These are phyloP conservation scores for Starmera amethionina DNA, from an alignment of 805 yeast genomes.

Conservation along the genomic window DNA sequence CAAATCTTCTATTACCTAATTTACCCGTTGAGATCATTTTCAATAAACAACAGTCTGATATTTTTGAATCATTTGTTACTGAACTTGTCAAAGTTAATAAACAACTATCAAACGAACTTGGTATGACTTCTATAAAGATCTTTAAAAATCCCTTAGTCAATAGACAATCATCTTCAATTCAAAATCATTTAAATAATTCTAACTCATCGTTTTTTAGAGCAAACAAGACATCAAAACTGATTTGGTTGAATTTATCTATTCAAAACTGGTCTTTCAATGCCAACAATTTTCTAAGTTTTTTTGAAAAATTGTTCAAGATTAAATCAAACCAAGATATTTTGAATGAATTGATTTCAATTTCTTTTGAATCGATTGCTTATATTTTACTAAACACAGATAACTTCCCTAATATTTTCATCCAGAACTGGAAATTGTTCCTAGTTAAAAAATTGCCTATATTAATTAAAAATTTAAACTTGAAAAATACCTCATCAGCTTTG, in stretches of 20 bases:
- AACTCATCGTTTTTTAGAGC: conserved; percentile 12
- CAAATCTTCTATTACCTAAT: conserved; percentile 5
- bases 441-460: conserved; percentile 37
- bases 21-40: conserved; percentile 4
- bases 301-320: conserved; percentile 23
- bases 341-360: conserved; percentile 31
- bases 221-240: conserved; percentile 14
- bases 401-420: conserved; percentile 20
- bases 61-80: conserved; percentile 1
- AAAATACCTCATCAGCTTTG: conserved; percentile 17
- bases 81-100: background rate
- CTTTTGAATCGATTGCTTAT: conserved; percentile 34
- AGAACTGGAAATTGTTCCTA: conserved; percentile 37
- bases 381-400: conserved; percentile 25
- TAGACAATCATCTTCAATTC: conserved; percentile 6
- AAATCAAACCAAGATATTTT: conserved; percentile 18
- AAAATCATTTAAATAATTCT: background rate
- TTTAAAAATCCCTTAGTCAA: conserved; percentile 9
- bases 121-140: conserved; percentile 3
- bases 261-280: conserved; percentile 24
- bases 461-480: conserved; percentile 23
- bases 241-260: conserved; percentile 29
- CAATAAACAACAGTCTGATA: conserved; percentile 5
- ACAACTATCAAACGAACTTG: conserved; percentile 3
- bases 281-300: conserved; percentile 20